Percentiles rank a stretch among this genome's conserved stretches.
These are phyloP conservation scores for Hypoxylon subgilvum DNA, from an alignment of 495 filamentous ascomycete species.

Conservation along the genomic window DNA sequence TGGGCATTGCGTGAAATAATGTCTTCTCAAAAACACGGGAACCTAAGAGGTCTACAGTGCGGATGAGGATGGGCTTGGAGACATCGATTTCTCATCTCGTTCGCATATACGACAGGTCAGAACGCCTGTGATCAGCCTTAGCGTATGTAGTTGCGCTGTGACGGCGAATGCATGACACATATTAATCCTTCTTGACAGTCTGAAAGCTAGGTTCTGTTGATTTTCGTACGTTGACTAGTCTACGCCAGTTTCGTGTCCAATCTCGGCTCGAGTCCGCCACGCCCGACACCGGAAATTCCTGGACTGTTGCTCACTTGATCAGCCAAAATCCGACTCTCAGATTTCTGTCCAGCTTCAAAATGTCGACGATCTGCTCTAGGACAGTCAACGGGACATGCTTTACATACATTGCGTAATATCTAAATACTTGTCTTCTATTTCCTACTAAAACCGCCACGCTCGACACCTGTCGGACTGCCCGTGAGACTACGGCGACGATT, in stretches of 20 bases:
- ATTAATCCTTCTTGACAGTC: conserved; percentile 23
- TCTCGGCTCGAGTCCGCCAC: conserved; percentile 28
- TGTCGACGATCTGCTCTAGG: background rate
- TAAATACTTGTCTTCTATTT: background rate
- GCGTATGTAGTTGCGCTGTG: conserved; percentile 12
- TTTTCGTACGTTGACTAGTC: conserved; percentile 26
- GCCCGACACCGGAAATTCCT: conserved; percentile 38
- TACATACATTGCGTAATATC: background rate
- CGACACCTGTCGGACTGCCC: no score
- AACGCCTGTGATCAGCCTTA: conserved; percentile 6
- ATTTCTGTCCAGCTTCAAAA: background rate
- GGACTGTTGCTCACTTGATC: conserved; percentile 18
- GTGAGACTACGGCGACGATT: no score
- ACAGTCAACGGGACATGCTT: background rate
- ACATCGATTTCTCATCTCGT: conserved; percentile 22
- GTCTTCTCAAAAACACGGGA: no score
- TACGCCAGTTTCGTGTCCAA: conserved; percentile 19
- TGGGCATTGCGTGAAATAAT: no score
- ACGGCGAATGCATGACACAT: conserved; percentile 38
- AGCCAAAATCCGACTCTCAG: conserved; percentile 1
- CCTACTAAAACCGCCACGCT: background rate
- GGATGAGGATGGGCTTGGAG: conserved; percentile 8
- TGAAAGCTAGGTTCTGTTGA: conserved; percentile 10
- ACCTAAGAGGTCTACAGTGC: background rate
- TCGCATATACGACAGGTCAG: conserved; percentile 9